Percentiles rank a stretch among this genome's conserved stretches.
Conservation (phyloP, 352 stramenopile genomes). For the Phytophthora lateralis region DNA sequence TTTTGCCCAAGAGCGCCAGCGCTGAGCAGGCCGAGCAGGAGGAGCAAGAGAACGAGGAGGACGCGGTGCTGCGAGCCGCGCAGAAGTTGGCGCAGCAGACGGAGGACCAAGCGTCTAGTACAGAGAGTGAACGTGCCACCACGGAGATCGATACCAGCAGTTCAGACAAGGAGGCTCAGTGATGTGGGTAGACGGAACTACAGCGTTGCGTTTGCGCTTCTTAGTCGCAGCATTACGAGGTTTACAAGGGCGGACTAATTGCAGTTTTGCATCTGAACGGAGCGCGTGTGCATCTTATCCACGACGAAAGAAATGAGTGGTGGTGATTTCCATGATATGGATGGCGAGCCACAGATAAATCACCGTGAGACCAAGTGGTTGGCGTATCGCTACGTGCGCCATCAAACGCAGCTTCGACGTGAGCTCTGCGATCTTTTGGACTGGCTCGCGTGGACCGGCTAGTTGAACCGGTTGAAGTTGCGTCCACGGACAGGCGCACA, state of each 20-base stretch:
- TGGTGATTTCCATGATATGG: constrained; percentile 19
- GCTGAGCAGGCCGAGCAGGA: constrained; percentile 61
- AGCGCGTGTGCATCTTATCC: constrained; percentile 28
- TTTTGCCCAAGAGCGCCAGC: constrained; percentile 66
- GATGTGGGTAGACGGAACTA: constrained; percentile 5
- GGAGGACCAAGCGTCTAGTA: not conserved
- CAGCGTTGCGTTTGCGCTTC: not conserved
- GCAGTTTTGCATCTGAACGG: constrained; percentile 6
- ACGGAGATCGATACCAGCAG: not conserved
- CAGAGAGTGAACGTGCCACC: not conserved
- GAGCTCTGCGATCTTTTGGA: constrained; percentile 28
- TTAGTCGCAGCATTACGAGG: not conserved
- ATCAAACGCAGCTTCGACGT: constrained; percentile 22
- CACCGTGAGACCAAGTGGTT: constrained; percentile 14
- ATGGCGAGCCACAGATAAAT: not conserved
- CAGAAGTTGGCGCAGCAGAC: constrained; percentile 46
- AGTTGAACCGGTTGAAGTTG: constrained; percentile 29
- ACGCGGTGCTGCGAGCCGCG: constrained; percentile 62
- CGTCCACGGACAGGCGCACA: constrained; percentile 29
- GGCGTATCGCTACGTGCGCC: constrained; percentile 3
- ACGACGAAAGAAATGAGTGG: constrained; percentile 29
- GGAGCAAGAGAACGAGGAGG: constrained; percentile 65
- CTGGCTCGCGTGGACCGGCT: constrained; percentile 39
- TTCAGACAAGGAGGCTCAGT: constrained; percentile 11
- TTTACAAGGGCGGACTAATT: constrained; percentile 9